Evolutionary conservation across 2,329 filamentous ascomycete genomes (phyloP).

Genomic region (Zymoseptoria tritici): DNA sequence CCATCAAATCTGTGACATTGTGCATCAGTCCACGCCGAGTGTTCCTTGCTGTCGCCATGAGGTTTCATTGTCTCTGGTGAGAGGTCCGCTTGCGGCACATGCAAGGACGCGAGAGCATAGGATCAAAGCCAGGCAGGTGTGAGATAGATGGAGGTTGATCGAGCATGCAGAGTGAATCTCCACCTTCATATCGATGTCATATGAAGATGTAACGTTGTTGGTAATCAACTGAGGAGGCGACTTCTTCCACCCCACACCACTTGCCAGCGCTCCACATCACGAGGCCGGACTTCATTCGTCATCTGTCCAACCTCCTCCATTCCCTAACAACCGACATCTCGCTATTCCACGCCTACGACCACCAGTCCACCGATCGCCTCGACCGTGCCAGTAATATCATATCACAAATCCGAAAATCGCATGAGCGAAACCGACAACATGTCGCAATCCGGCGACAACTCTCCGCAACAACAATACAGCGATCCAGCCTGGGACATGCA

Average conservation of each 20-base stretch:
- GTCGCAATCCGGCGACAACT: slow-evolving; percentile 5
- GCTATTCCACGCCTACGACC: not conserved
- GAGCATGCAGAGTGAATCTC: too few relatives aligned
- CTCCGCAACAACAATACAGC: not conserved
- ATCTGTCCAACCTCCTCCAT: not conserved
- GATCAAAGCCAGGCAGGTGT: too few relatives aligned
- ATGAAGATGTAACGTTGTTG: not conserved
- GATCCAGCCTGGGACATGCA: slow-evolving; percentile 1
- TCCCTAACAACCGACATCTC: not conserved
- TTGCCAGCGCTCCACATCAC: not conserved
- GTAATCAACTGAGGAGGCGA: not conserved
- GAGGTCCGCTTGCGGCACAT: too few relatives aligned
- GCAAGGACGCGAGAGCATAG: too few relatives aligned
- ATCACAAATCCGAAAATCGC: not conserved
- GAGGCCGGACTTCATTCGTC: not conserved
- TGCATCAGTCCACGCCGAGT: too few relatives aligned
- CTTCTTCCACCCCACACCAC: not conserved
- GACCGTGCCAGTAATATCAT: not conserved
- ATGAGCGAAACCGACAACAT: slow-evolving; percentile 2
- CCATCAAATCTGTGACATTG: too few relatives aligned
- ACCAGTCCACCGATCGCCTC: not conserved
- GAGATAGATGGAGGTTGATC: too few relatives aligned
- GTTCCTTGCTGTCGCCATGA: too few relatives aligned
- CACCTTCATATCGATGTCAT: not conserved
- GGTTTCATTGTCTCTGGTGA: too few relatives aligned